A percentile compares a stretch with the other conserved stretches of the same genome.
phyloP scores from a whole-genome alignment of 805 yeast genomes.

The Zygosaccharomyces lentus region DNA sequence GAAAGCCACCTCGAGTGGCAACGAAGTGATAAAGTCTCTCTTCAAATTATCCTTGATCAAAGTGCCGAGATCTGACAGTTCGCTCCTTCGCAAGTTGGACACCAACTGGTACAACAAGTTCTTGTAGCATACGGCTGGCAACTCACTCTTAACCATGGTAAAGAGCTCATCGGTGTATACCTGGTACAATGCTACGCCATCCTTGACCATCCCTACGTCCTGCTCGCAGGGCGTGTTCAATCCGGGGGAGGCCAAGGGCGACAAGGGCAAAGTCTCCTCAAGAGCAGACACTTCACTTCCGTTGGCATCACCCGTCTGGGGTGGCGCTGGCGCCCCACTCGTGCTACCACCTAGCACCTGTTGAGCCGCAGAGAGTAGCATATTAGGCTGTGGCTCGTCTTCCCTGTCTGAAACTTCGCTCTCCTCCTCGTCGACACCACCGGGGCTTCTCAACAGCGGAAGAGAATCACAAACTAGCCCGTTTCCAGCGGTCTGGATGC shows the following conservation, averaged over 20 bases:
- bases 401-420: constrained; percentile 1
- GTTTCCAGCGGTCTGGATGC: background rate
- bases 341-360: constrained; percentile 10
- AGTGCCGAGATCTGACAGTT: constrained; percentile 31
- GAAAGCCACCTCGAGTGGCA: constrained; percentile 73
- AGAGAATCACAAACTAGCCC: background rate
- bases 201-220: constrained; percentile 5
- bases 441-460: background rate
- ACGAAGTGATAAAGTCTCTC: constrained; percentile 63
- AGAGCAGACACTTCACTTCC: constrained; percentile 5
- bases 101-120: constrained; percentile 28
- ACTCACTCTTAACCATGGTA: constrained; percentile 14
- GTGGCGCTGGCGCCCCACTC: background rate
- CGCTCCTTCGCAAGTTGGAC: constrained; percentile 28
- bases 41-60: constrained; percentile 42
- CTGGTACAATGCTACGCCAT: constrained; percentile 7
- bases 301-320: background rate
- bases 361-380: constrained; percentile 11
- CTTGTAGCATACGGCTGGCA: constrained; percentile 19
- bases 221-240: constrained; percentile 14
- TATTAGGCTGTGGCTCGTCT: background rate
- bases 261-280: constrained; percentile 30
- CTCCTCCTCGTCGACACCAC: background rate
- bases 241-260: constrained; percentile 36
- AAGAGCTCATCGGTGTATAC: constrained; percentile 17